Evolutionary conservation across 176 grass and related monocot species (phyloP).

Genomic region (Coix lacrymajobi): DNA sequence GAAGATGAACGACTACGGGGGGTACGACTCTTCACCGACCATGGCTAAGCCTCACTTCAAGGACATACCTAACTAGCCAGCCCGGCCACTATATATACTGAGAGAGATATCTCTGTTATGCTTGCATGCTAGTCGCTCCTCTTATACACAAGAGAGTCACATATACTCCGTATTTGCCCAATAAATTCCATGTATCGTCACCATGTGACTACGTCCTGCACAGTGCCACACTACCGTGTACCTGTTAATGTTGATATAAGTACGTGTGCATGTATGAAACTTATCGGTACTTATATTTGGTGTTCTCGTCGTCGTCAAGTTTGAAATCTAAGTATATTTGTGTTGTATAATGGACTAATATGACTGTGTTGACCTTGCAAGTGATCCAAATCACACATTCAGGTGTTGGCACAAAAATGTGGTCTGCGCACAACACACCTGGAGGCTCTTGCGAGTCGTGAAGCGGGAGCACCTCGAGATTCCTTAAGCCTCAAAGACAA

Average conservation of each 20-base stretch:
- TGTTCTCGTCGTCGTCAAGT: too few species aligned
- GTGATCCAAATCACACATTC: too few species aligned
- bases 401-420: too few species aligned
- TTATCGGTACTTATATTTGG: background rate
- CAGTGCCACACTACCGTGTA: background rate
- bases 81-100: background rate
- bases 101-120: background rate
- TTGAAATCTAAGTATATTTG: too few species aligned
- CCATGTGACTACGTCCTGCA: background rate
- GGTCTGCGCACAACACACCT: too few species aligned
- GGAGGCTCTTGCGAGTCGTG: too few species aligned
- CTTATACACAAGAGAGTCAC: background rate
- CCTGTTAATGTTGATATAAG: too few species aligned
- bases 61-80: constrained; percentile 54
- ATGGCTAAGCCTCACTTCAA: constrained; percentile 81
- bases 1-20: constrained; percentile 56
- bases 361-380: too few species aligned
- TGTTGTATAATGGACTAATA: too few species aligned
- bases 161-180: constrained; percentile 15
- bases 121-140: background rate
- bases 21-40: constrained; percentile 48
- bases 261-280: background rate
- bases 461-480: too few species aligned
- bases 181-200: constrained; percentile 26
- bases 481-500: too few species aligned